Evolutionary conservation across 2,329 filamentous ascomycete species (phyloP), one percentile per base, ranked within the genome.

Genomic region (Akanthomyces lecanii): DNA sequence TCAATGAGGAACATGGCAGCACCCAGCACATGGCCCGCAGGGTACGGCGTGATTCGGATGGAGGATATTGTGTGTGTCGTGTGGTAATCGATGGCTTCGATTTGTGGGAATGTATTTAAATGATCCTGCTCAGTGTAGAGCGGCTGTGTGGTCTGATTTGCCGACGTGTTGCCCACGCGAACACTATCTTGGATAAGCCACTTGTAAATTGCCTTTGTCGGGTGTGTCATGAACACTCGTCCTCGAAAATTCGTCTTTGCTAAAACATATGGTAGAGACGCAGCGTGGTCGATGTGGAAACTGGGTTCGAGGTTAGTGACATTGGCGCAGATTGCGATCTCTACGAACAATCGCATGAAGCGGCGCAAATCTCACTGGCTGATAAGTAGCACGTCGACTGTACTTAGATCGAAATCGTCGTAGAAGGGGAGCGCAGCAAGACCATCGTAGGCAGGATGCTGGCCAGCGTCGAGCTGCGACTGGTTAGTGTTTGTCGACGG

Each of bases 141-240:
- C 72, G 91, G 82, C 81, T 95, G 83, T 71, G 90, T 82, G 0
- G 81, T 82, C 61, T 81, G 78, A 67, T 85, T 85, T 11, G 85
- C 86, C 2, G 85, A 86, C 5, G 84, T 87, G 71, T 87, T 90
- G 73, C 89, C 89, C 36, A 99, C 93, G 64, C 95, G 89, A 51
- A 99, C 91, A 68, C 92, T 96, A 77, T 99, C 95, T 76, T 97
- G 92, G 66, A 98, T 97, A 58, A 98, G 86, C 94, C 95, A 98
- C 78, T 98, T 98, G 84, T 99, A 99, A 74, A 99, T 99, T 70
- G 95, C 95, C 76, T 99, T 98, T 53, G 95, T 99, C 1, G 95
- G 92, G 80, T 99, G 95, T 58, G 95, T 99, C 94, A 98, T 99
- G 80, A 97, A 98, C 65, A 98, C 94, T 25, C 93, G 88, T 55